Conservation (phyloP, 805 yeast species). For the Barnettozyma salicaria region DNA sequence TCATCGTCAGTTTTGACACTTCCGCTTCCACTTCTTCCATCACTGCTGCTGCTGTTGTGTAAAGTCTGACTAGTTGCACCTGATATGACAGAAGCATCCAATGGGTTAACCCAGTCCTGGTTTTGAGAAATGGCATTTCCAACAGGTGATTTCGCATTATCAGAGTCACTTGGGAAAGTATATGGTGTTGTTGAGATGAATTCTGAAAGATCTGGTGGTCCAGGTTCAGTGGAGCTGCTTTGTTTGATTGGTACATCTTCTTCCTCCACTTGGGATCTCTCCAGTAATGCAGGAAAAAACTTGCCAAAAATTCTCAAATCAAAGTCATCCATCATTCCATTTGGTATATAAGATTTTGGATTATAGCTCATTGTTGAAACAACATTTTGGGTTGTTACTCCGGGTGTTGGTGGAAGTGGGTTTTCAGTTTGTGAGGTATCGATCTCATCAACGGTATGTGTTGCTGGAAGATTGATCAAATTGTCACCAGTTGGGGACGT, state of each 20-base stretch:
- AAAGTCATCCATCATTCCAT: constrained; percentile 70
- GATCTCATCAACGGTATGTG: constrained; percentile 11
- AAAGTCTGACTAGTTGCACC: too few relatives aligned
- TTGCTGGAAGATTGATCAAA: constrained; percentile 13
- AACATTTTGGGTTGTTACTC: neutral
- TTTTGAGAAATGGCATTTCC: neutral
- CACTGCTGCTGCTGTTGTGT: too few relatives aligned
- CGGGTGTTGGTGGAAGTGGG: neutral
- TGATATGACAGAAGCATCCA: too few relatives aligned
- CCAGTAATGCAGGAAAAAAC: constrained; percentile 77
- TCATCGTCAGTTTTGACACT: constrained; percentile 16
- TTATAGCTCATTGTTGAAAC: constrained; percentile 2
- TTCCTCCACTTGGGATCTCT: constrained; percentile 25
- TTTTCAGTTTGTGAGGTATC: constrained; percentile 8
- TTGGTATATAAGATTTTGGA: constrained; percentile 7
- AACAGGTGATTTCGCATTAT: neutral
- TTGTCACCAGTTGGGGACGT: constrained; percentile 15
- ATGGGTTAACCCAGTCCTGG: constrained; percentile 3
- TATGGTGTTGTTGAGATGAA: neutral
- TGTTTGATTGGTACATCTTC: too few relatives aligned
- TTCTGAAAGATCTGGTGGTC: too few relatives aligned
- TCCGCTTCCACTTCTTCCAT: constrained; percentile 5
- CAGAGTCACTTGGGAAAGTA: neutral
- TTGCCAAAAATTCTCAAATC: constrained; percentile 81
- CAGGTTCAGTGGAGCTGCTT: too few relatives aligned